Evolutionary conservation across 148 eudicot species (phyloP).

Genomic region (Camellia granthamiana): DNA sequence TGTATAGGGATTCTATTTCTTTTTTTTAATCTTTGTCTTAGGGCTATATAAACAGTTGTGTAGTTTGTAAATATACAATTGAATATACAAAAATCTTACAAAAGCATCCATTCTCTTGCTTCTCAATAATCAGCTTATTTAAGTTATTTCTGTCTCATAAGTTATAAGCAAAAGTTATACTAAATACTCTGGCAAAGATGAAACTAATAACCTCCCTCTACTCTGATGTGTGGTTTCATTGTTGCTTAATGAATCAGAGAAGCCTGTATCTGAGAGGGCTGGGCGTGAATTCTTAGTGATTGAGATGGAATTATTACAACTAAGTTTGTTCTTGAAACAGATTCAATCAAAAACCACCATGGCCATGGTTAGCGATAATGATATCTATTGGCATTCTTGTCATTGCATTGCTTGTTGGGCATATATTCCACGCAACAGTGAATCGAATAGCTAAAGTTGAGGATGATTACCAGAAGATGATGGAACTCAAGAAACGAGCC

Average conservation of each 20-base stretch:
- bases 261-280: not conserved
- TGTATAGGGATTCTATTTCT: too few species aligned
- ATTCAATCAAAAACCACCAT: slow-evolving; percentile 80
- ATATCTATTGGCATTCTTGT: slow-evolving; percentile 61
- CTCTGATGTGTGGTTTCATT: not conserved
- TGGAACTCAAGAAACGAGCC: slow-evolving; percentile 78
- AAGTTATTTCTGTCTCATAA: too few species aligned
- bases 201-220: not conserved
- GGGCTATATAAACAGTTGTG: too few species aligned
- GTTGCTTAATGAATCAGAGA: not conserved
- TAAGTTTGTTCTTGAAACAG: slow-evolving; percentile 34
- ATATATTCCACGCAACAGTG: slow-evolving; percentile 72
- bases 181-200: too few species aligned
- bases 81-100: too few species aligned
- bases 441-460: slow-evolving; percentile 81
- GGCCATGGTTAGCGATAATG: slow-evolving; percentile 69
- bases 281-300: not conserved
- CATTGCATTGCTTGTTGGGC: slow-evolving; percentile 66
- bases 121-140: too few species aligned
- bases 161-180: too few species aligned
- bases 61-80: too few species aligned
- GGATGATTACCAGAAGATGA: slow-evolving; percentile 78
- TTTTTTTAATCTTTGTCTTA: too few species aligned
- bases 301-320: not conserved
- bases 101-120: too few species aligned